Conservation (phyloP, 495 filamentous ascomycete species). For the Penicillium chermesinum region DNA sequence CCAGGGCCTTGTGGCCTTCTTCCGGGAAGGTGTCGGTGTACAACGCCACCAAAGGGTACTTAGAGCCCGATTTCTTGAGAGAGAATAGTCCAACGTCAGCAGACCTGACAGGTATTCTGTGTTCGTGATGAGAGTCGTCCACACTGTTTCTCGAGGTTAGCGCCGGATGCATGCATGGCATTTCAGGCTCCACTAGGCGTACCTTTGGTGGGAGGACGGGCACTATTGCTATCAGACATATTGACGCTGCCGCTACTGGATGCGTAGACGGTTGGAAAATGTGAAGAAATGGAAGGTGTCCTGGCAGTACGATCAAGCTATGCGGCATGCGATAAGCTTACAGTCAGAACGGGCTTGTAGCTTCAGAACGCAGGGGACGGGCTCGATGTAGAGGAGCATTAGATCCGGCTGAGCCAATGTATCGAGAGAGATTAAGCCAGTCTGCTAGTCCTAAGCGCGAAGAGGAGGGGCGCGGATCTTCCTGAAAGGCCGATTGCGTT, state of each 20-base stretch:
- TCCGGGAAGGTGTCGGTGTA: conserved; percentile 66
- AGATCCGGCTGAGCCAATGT: no score
- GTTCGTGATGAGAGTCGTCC: conserved; percentile 78
- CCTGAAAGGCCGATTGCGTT: background rate
- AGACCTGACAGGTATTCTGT: conserved; percentile 67
- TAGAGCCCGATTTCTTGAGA: conserved; percentile 51
- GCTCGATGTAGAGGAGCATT: no score
- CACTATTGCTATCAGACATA: background rate
- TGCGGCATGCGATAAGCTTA: no score
- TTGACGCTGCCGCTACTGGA: no score
- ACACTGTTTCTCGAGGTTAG: conserved; percentile 40
- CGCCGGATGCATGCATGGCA: background rate
- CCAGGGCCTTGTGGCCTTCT: conserved; percentile 58
- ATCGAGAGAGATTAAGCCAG: background rate
- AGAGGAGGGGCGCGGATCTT: background rate
- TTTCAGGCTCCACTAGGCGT: background rate
- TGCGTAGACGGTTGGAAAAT: no score
- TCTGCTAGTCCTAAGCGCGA: no score
- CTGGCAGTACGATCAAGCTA: no score
- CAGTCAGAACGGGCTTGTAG: no score
- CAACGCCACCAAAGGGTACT: conserved; percentile 69
- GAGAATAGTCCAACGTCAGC: conserved; percentile 66
- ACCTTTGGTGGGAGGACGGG: conserved; percentile 2
- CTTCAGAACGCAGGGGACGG: no score
- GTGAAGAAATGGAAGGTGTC: no score